A percentile compares a stretch with the other conserved stretches of the same genome.
Evolutionary conservation across 306 rosid species (phyloP).

Genomic region (Geum urbanum): DNA sequence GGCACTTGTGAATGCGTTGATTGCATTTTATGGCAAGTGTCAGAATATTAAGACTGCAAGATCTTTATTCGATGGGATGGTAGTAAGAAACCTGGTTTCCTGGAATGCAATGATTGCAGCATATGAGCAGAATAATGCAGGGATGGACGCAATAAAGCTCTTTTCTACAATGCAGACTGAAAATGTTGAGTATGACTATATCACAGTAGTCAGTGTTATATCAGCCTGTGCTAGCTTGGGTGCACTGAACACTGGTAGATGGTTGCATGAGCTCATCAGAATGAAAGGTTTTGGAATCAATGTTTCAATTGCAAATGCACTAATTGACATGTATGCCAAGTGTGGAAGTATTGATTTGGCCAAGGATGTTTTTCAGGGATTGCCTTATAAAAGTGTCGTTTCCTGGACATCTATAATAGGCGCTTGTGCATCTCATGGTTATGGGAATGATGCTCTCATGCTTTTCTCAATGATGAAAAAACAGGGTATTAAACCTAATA

Average conservation of each 20-base stretch:
- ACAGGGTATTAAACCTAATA: conserved; percentile 44
- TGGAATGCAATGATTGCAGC: conserved; percentile 17
- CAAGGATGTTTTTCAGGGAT: conserved; percentile 11
- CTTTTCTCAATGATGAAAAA: conserved; percentile 53
- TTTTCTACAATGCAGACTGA: conserved; percentile 9
- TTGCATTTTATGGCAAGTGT: conserved; percentile 29
- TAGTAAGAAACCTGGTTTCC: background rate
- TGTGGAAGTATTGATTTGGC: conserved; percentile 30
- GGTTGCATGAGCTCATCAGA: conserved; percentile 15
- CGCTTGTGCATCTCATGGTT: conserved; percentile 53
- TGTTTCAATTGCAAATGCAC: conserved; percentile 18
- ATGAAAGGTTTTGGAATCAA: conserved; percentile 8
- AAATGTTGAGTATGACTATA: conserved; percentile 12
- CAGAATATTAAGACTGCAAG: conserved; percentile 10
- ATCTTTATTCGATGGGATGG: conserved; percentile 6
- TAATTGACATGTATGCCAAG: conserved; percentile 29
- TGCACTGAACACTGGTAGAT: conserved; percentile 11
- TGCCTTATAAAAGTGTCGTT: conserved; percentile 11
- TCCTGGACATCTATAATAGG: conserved; percentile 28
- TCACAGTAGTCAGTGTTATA: conserved; percentile 12
- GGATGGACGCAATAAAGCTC: background rate
- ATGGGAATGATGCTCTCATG: conserved; percentile 47
- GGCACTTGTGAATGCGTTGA: conserved; percentile 21
- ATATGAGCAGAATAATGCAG: conserved; percentile 14
- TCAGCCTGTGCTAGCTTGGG: conserved; percentile 15